Conservation (phyloP, 352 stramenopile species). For the Globisporangium irregulare region DNA sequence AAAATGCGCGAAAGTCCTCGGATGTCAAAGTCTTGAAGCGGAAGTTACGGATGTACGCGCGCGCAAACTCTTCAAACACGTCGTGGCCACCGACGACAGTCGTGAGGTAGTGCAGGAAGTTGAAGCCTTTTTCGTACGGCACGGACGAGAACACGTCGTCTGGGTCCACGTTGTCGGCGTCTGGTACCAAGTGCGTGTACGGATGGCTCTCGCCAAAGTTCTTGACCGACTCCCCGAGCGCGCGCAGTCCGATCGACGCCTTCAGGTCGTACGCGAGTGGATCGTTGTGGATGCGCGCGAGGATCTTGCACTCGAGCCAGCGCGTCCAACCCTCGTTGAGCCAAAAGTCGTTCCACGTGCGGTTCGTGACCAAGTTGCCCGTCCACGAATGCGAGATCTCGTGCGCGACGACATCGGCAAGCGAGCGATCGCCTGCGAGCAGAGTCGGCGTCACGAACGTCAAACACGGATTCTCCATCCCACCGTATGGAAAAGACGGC, state of each 20-base stretch:
- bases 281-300: slow-evolving; percentile 57
- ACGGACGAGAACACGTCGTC: slow-evolving; percentile 95
- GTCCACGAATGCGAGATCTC: slow-evolving; percentile 97
- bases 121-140: slow-evolving; percentile 95
- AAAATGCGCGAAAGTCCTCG: slow-evolving; percentile 68
- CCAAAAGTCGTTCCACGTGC: slow-evolving; percentile 96
- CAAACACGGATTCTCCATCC: slow-evolving; percentile 85
- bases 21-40: slow-evolving; percentile 88
- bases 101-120: slow-evolving; percentile 81
- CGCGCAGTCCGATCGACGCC: slow-evolving; percentile 43
- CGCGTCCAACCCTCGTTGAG: slow-evolving; percentile 99
- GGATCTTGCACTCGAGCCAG: slow-evolving; percentile 97
- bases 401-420: slow-evolving; percentile 97
- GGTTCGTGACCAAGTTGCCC: slow-evolving; percentile 97
- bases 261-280: slow-evolving; percentile 51
- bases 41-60: slow-evolving; percentile 90
- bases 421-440: slow-evolving; percentile 91
- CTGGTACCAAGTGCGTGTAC: slow-evolving; percentile 89
- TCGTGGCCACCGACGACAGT: slow-evolving; percentile 38
- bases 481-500: slow-evolving; percentile 90
- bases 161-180: slow-evolving; percentile 89
- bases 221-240: slow-evolving; percentile 39
- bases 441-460: slow-evolving; percentile 97
- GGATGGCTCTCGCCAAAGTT: slow-evolving; percentile 56
- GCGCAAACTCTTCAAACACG: slow-evolving; percentile 83